Base-by-base conservation (phyloP, 1,139 yeast species). In the Pichiaceae sp. region DNA sequence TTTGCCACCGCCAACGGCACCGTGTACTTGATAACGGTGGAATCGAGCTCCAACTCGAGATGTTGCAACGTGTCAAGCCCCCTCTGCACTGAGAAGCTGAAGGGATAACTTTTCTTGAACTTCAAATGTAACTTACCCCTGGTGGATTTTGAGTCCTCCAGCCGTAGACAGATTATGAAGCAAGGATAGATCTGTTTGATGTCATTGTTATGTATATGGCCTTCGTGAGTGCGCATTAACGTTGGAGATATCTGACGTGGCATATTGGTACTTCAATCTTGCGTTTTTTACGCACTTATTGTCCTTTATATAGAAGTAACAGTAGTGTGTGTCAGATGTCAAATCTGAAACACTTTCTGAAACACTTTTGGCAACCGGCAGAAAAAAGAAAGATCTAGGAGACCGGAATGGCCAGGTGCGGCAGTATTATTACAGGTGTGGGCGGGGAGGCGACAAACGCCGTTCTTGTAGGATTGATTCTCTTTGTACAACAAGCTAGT, bases 11-110 rank as follows among this genome's bases (percentile, higher is more conserved):
- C 72, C 3, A 38, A 35, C 37, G 68, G 72, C 28, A 86, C 73
- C 14, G 66, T 60, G 51, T 83, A 84, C 0, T 78, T 69, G 4
- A 83, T 69, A 3, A 72, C 67, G 4, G 86, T 74, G 4, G 71
- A 64, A 29, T 70, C 72, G 3, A 78, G 63, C 29, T 64, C 58
- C 6, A 80, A 54, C 8, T 66, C 53, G 47, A 86, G 57, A 19
- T 64, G 50, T 14, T 60, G 55, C 79, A 86, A 74, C 1, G 58
- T 54, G 0, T 53, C 49, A 1, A 80, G 45, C 0, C 87, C 94
- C 2, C 64, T 69, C 3, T 65, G 63, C 0, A 70, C 42, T 0
- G 68, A 53, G 53, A 86, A 86, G 1, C 78, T 56, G 52, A 51
- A 86, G 0, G 82, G 75, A 44, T 62, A 56, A 1, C 38, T 7